Base-by-base conservation (phyloP, 495 filamentous ascomycete species). In the Penicillium macrosclerotiorum region DNA sequence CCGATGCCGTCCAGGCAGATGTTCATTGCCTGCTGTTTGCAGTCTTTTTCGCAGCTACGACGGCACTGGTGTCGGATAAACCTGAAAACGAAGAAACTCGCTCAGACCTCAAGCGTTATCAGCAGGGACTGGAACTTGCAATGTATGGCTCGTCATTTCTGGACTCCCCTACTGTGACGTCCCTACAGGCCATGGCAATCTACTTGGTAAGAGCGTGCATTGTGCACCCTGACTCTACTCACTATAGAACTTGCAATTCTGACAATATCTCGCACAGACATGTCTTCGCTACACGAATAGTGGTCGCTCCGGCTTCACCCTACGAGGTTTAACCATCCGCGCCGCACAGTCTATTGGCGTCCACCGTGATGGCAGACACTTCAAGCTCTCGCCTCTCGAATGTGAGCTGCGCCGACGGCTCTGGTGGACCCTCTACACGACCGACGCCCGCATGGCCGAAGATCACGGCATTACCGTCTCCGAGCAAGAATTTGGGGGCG, bases 261-360 rank as follows among this genome's bases (percentile, higher is more conserved):
- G 45, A 44, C 19, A 31, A 8, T 26, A 3, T 16, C 7, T 11
- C n/a, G n/a, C 59, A 27, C 45, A 77, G 67, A 70, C 61, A 18
- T 74, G 69, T 36, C 63, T 69, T 3, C 70, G 74, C 11, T 65
- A 59, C 14, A 60, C 56, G 27, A 71, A 74, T 42, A 64, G 64
- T 11, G 62, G 69, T n/a, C 65, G 73, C 7, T 68, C 69, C 14
- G 60, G 69, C 5, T 77, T 65, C 56, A 65, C 63, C 2, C 37
- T 81, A 8, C 64, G 62, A 0, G 75, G 73, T 3, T 59, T 78
- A 11, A 57, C 70, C 3, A 66, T 76, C 16, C 68, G 74, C 23
- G 59, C 74, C n/a, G 76, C 74, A 3, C 74, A 74, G 17, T 69
- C 65, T 13, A 74, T 77, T 40, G 73, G 74, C 12, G 58, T 78